Conservation (phyloP, 108 stramenopile genomes). For the Nitzschia sp. region DNA sequence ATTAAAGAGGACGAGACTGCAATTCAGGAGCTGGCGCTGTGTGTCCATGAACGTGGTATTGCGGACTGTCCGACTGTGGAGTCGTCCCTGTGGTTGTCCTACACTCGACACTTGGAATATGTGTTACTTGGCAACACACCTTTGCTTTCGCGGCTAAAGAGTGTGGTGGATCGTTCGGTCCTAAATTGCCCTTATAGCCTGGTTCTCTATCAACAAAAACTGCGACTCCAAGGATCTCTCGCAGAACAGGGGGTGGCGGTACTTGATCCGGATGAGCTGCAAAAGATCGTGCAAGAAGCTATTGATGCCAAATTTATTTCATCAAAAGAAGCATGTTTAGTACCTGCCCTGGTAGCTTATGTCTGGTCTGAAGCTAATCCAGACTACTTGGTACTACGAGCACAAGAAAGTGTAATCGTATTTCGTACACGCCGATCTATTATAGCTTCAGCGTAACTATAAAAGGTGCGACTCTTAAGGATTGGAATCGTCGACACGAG, state of each 20-base stretch:
- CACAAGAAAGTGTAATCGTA: too few relatives aligned
- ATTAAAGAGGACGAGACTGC: slow-evolving; percentile 17
- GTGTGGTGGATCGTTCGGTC: slow-evolving; percentile 66
- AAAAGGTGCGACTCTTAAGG: too few relatives aligned
- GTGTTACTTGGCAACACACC: not conserved
- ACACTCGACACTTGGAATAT: slow-evolving; percentile 48
- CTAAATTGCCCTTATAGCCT: slow-evolving; percentile 85
- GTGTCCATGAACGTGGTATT: slow-evolving; percentile 74
- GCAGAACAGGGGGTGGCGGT: slow-evolving; percentile 33
- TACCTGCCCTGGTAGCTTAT: slow-evolving; percentile 36
- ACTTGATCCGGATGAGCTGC: slow-evolving; percentile 75
- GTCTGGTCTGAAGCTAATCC: too few relatives aligned
- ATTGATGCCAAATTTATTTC: slow-evolving; percentile 63
- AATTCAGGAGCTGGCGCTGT: slow-evolving; percentile 29
- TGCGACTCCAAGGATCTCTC: slow-evolving; percentile 36
- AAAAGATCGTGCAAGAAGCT: slow-evolving; percentile 51
- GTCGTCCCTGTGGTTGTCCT: slow-evolving; percentile 69
- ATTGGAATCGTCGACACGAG: slow-evolving; percentile 80
- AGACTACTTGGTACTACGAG: too few relatives aligned
- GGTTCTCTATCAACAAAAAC: slow-evolving; percentile 42
- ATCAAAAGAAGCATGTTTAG: slow-evolving; percentile 9
- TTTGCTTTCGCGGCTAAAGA: slow-evolving; percentile 27
- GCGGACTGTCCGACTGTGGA: slow-evolving; percentile 90
- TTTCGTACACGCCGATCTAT: too few relatives aligned
- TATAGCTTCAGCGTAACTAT: too few relatives aligned